These are phyloP conservation scores for Fusarium sp. DNA, from an alignment of 2,329 filamentous ascomycete genomes.

Conservation along the genomic window DNA sequence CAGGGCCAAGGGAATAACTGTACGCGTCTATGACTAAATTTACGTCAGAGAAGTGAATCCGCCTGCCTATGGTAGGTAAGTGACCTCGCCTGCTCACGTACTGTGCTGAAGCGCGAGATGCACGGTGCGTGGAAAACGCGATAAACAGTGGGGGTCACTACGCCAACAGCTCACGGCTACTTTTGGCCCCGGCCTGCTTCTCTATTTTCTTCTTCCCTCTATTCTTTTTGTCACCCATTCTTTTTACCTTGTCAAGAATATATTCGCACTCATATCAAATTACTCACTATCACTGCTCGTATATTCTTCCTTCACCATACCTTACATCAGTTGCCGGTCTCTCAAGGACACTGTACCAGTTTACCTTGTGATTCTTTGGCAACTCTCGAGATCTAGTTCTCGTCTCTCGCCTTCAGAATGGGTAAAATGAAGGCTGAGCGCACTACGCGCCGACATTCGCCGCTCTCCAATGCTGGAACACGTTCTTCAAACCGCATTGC, in stretches of 20 bases:
- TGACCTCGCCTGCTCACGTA: neutral
- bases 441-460: neutral
- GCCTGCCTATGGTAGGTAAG: neutral
- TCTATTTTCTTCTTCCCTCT: neutral
- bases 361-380: neutral
- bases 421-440: neutral
- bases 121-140: neutral
- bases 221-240: conserved; percentile 8
- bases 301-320: neutral
- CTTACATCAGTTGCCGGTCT: neutral
- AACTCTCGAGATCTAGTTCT: neutral
- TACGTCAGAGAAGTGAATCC: neutral
- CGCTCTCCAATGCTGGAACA: neutral
- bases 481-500: neutral
- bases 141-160: neutral
- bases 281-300: neutral
- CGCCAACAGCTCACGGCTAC: neutral
- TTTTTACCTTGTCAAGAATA: neutral
- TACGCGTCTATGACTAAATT: neutral
- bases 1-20: neutral
- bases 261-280: conserved; percentile 9
- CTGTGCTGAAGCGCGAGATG: neutral
- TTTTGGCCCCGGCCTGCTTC: neutral
- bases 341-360: conserved; percentile 8
- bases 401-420: conserved; percentile 1